phyloP scores from a whole-genome alignment of 768 basidiomycete genomes.

The Boletales sp. region DNA sequence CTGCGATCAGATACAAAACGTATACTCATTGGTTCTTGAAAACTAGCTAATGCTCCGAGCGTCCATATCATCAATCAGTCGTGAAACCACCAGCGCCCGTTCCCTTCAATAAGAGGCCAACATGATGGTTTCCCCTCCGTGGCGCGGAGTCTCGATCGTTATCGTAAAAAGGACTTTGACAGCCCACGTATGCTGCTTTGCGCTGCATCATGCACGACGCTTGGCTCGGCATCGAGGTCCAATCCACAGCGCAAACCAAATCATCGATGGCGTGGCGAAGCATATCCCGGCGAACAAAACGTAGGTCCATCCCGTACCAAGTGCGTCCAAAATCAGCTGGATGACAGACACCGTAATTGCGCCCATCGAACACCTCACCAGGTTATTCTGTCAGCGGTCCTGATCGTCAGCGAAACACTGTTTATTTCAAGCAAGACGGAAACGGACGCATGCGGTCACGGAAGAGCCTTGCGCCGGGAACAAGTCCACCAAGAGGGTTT shows the following conservation, averaged over 20 bases:
- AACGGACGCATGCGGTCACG: constrained; percentile 67
- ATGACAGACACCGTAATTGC: constrained; percentile 62
- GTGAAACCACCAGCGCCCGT: too few relatives aligned
- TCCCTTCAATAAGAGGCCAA: too few relatives aligned
- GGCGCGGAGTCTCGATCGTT: too few relatives aligned
- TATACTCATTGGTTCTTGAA: too few relatives aligned
- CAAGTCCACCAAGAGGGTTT: constrained; percentile 66
- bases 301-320: constrained; percentile 73
- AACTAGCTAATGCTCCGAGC: too few relatives aligned
- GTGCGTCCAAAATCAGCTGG: constrained; percentile 53
- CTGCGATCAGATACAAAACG: too few relatives aligned
- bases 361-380: constrained; percentile 61
- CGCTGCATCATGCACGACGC: constrained; percentile 9
- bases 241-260: constrained; percentile 46
- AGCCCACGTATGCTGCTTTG: too few relatives aligned
- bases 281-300: constrained; percentile 51
- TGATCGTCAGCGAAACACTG: background rate
- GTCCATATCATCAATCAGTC: too few relatives aligned
- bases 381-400: constrained; percentile 52
- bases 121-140: too few relatives aligned
- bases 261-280: constrained; percentile 44
- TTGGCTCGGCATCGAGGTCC: constrained; percentile 55
- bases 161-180: too few relatives aligned
- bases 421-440: background rate
- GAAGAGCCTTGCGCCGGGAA: constrained; percentile 60